Evolutionary conservation across 1,284 basidiomycete genomes (phyloP).

Genomic region (Pascua sp.): DNA sequence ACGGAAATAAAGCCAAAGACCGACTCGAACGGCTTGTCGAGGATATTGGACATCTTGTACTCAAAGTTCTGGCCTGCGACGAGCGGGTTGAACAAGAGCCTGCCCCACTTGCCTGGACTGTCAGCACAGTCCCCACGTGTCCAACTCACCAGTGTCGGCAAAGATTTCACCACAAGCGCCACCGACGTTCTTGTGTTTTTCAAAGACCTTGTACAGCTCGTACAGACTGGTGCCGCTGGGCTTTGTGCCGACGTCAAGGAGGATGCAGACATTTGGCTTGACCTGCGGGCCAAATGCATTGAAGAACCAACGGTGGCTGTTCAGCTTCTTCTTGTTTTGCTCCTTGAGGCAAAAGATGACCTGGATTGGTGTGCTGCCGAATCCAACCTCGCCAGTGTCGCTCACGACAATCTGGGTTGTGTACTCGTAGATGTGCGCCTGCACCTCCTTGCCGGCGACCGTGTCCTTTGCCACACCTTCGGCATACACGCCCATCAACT

Average conservation of each 20-base stretch:
- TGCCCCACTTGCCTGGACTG: slow-evolving; percentile 63
- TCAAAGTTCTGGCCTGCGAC: slow-evolving; percentile 90
- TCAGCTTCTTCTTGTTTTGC: slow-evolving; percentile 92
- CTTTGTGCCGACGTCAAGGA: slow-evolving; percentile 90
- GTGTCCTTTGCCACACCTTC: slow-evolving; percentile 93
- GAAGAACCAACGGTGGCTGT: slow-evolving; percentile 95
- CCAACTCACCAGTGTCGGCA: slow-evolving; percentile 58
- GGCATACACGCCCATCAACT: slow-evolving; percentile 89
- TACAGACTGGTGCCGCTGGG: slow-evolving; percentile 91
- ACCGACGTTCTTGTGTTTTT: slow-evolving; percentile 82
- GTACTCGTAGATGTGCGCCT: slow-evolving; percentile 91
- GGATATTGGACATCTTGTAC: slow-evolving; percentile 76
- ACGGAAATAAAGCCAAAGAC: slow-evolving; percentile 91
- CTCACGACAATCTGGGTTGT: slow-evolving; percentile 65
- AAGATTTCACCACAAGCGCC: slow-evolving; percentile 94
- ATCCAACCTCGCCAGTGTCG: slow-evolving; percentile 77
- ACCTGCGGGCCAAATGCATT: slow-evolving; percentile 60
- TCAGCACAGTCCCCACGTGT: not conserved
- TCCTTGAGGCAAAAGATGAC: slow-evolving; percentile 87
- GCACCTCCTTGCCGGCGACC: slow-evolving; percentile 80
- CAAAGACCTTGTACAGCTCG: slow-evolving; percentile 69
- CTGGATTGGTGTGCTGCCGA: slow-evolving; percentile 81
- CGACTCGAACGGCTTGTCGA: slow-evolving; percentile 88
- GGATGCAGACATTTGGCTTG: slow-evolving; percentile 62
- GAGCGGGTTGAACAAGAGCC: slow-evolving; percentile 77